Base-by-base conservation (phyloP, 1,284 basidiomycete genomes). In the Ustilago vetiveriae region DNA sequence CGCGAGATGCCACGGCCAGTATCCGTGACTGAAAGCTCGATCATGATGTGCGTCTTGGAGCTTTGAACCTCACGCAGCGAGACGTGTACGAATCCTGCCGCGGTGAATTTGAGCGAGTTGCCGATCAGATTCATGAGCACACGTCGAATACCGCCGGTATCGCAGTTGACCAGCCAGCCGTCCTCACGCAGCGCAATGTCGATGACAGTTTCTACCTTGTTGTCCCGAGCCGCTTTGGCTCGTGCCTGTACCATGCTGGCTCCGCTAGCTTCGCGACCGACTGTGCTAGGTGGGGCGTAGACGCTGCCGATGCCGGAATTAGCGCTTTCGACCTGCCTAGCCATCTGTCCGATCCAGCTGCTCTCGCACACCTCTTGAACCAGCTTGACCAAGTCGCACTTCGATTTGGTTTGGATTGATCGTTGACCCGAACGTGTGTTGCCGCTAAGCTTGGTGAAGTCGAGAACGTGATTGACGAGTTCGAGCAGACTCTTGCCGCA, bases 331-430 rank as follows among this genome's bases (percentile, higher is more conserved):
- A 83, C 88, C 88, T 66, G 88, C 86, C 65, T 86, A 3, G 93
- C 93, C 40, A 91, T 88, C 78, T 93, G 90, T 7, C 94, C 94
- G 42, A 97, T 91, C 91, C 91, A 96, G 72, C 92, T 94, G 22
- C 93, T 92, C 77, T 97, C 94, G 24, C 94, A 90, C 0, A 93
- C 94, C 78, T 95, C 92, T 83, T 96, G 93, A n/a, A 96, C 88
- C 10, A 98, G 86, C 78, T 90, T 89, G 83, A 92, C 89, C 60
- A 97, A 83, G 82, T 97, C 90, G 53, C 75, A 75, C 49, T 76
- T 70, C 39, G 43, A 56, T 48, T 72, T 69, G 19, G 48, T 51
- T 29, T 66, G 51, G 10, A 29, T 37, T 14, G 50, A 49, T 23
- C 62, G 48, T 41, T 65, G 52, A 14, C 59, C 66, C 11, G 53